phyloP scores from a whole-genome alignment of 1,284 basidiomycete species.

The Coniferiporia sulphurascens region DNA sequence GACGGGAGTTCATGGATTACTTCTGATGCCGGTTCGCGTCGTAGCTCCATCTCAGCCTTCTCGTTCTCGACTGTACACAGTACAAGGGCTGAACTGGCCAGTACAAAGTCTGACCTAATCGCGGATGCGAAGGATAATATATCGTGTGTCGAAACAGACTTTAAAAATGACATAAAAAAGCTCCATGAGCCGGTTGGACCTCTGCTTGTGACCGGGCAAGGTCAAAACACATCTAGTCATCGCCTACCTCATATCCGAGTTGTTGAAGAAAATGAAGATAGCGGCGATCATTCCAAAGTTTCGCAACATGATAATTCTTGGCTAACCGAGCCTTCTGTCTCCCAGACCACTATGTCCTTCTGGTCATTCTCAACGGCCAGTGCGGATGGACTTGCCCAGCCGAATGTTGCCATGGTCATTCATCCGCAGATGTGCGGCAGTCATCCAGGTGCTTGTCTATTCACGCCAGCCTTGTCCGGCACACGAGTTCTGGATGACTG shows the following conservation, averaged over 20 bases:
- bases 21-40: conserved; percentile 48
- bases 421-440: conserved; percentile 37
- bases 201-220: not conserved
- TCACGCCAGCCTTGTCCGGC: conserved; percentile 48
- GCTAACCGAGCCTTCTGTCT: conserved; percentile 59
- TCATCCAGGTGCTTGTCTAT: conserved; percentile 34
- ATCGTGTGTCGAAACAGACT: conserved; percentile 17
- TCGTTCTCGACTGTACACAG: conserved; percentile 63
- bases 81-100: conserved; percentile 26
- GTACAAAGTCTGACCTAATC: too few relatives aligned
- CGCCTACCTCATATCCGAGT: not conserved
- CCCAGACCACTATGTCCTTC: conserved; percentile 49
- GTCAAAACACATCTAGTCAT: not conserved
- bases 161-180: conserved; percentile 32
- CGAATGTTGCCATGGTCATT: conserved; percentile 33
- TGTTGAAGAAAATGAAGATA: not conserved
- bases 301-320: conserved; percentile 43
- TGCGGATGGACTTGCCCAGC: conserved; percentile 28
- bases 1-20: conserved; percentile 75
- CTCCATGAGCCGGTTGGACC: not conserved
- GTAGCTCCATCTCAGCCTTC: conserved; percentile 57
- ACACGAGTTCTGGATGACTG: conserved; percentile 61
- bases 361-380: conserved; percentile 59
- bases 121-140: too few relatives aligned
- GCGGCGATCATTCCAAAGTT: not conserved